A percentile compares a stretch with the other conserved stretches of the same genome.
Conservation (phyloP, 2,329 filamentous ascomycete species). For the Fusarium sp. region DNA sequence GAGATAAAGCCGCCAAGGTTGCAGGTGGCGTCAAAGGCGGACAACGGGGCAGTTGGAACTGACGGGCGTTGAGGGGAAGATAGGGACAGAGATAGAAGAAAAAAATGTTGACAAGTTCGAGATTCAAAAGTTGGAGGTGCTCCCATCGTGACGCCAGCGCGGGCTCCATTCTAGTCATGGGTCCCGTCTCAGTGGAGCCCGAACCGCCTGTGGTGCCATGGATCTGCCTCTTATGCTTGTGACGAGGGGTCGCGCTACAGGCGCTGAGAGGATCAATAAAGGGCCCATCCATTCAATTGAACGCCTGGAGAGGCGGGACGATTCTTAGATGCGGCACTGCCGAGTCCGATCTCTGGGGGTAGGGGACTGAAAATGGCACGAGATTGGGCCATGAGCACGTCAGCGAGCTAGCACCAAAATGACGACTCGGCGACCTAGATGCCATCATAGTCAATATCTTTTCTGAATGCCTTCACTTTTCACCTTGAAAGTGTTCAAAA, state of each 20-base stretch:
- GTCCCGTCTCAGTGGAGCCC: background rate
- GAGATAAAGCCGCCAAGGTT: background rate
- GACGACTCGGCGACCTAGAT: background rate
- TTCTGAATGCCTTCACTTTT: constrained; percentile 13
- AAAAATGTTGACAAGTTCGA: background rate
- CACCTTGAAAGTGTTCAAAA: background rate
- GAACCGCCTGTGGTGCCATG: background rate
- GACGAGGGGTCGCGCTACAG: background rate
- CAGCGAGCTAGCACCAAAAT: background rate
- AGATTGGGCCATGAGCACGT: constrained; percentile 15
- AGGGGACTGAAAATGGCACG: constrained; percentile 10
- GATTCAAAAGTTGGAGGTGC: background rate
- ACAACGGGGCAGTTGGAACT: background rate
- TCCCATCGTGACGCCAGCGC: background rate
- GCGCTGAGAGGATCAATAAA: background rate
- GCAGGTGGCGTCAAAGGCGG: background rate
- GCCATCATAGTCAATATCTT: background rate
- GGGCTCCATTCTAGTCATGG: background rate
- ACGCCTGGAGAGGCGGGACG: background rate
- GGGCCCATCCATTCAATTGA: background rate
- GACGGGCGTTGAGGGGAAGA: background rate
- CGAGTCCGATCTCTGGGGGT: constrained; percentile 3
- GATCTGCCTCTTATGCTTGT: background rate
- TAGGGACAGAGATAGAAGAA: background rate
- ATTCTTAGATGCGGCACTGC: constrained; percentile 1